Evolutionary conservation across 2,329 filamentous ascomycete species (phyloP), one percentile per base, ranked within the genome.

Genomic region (Ophiognomonia clavigignenti-juglandacearum): DNA sequence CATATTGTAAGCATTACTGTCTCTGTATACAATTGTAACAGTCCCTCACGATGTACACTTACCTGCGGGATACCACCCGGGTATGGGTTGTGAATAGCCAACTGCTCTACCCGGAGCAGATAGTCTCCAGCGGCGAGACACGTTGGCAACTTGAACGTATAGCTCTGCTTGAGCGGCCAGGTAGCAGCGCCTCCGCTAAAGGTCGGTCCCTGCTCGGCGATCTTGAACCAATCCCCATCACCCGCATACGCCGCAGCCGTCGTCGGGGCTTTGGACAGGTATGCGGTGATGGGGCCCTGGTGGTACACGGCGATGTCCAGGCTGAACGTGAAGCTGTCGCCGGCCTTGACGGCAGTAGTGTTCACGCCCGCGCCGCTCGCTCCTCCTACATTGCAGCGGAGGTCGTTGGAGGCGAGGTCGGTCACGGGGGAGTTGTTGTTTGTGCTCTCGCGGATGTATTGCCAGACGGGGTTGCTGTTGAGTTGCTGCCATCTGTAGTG

Each of bases 51-150:
- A 31, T n/a, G 29, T 31, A 4, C n/a, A 23, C 40, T 41, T 49
- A 58, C 57, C 54, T 70, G 66, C 14, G 70, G 69, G 43, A 66
- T 68, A 14, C 64, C 63, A 4, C 69, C 68, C n/a, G n/a, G n/a
- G n/a, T n/a, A n/a, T 1, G 68, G 69, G 52, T 75, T 73, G 67
- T 85, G 81, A 43, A 85, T 77, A 20, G 75, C 81, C 43, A 85
- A 73, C 44, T 77, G 70, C 47, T 48, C 39, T 34, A 48, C 40
- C 22, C 46, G 23, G 36, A 48, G 41, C 34, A 48, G 46, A 29
- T 48, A 48, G 29, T 48, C 46, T 19, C 46, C 46, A 24, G 45
- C 7, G 22, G 46, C n/a, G 22, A 48, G 43, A 27, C 46, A 48
- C 2, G 40, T 48, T 7, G 46, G 46, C 20, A 48, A 24, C 29